phyloP scores from a whole-genome alignment of 441 rosid species.

The Capsella rubella region DNA sequence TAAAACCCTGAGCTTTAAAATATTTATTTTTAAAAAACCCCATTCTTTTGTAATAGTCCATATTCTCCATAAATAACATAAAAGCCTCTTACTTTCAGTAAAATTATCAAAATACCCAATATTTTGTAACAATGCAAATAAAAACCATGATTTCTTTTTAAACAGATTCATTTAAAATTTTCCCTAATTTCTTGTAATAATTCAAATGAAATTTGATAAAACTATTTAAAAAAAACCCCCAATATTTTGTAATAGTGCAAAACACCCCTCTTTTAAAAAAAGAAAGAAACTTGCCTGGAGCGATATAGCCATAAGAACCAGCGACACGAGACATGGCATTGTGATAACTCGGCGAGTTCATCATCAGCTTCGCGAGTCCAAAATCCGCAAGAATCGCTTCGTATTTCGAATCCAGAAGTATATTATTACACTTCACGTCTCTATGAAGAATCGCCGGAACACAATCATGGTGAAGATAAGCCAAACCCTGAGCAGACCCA shows the following conservation, averaged over 20 bases:
- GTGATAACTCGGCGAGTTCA: constrained; percentile 78
- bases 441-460: constrained; percentile 85
- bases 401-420: constrained; percentile 79
- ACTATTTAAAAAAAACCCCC: not conserved
- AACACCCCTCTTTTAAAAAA: not conserved
- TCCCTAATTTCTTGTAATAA: not conserved
- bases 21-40: too few species aligned
- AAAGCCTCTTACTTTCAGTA: not conserved
- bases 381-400: constrained; percentile 93
- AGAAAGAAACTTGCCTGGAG: constrained; percentile 70
- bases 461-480: constrained; percentile 94
- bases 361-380: constrained; percentile 89
- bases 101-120: too few species aligned
- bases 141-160: not conserved
- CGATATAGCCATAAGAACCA: constrained; percentile 92
- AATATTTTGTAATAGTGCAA: not conserved
- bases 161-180: not conserved
- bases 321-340: constrained; percentile 87
- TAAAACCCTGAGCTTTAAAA: too few species aligned
- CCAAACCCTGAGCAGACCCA: constrained; percentile 92
- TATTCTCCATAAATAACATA: constrained; percentile 63
- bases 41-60: constrained; percentile 40
- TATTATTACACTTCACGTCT: constrained; percentile 91
- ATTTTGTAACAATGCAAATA: too few species aligned
- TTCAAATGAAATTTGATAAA: not conserved